phyloP scores from a whole-genome alignment of 805 yeast species.

The Limtongozyma cylindracea region DNA sequence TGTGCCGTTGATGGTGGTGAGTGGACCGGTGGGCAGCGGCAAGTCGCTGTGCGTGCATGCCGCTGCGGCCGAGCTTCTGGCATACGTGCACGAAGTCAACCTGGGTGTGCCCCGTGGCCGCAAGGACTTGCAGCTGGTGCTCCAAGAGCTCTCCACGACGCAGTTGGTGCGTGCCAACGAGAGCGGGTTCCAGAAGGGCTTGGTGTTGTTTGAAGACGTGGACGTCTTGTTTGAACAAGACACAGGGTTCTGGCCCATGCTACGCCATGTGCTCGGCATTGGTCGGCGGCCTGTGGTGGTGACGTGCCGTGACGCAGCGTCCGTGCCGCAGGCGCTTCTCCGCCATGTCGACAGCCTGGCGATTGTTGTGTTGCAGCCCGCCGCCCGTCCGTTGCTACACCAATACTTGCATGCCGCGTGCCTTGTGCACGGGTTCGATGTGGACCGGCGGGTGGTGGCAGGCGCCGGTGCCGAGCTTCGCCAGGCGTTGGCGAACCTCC shows the following conservation, averaged over 20 bases:
- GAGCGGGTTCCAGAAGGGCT: constrained; percentile 22
- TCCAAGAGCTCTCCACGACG: constrained; percentile 67
- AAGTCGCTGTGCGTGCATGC: constrained; percentile 57
- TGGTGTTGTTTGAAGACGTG: constrained; percentile 67
- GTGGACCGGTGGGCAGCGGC: constrained; percentile 56
- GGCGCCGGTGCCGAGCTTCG: too few relatives aligned
- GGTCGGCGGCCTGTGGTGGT: constrained; percentile 48
- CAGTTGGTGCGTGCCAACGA: constrained; percentile 28
- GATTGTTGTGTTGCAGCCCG: too few relatives aligned
- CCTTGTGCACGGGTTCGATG: too few relatives aligned
- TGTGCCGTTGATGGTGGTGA: constrained; percentile 36
- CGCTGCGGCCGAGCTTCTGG: constrained; percentile 29
- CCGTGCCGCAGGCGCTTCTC: constrained; percentile 20
- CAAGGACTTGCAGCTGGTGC: constrained; percentile 34
- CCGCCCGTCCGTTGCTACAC: too few relatives aligned
- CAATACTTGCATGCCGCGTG: too few relatives aligned
- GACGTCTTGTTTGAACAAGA: constrained; percentile 63
- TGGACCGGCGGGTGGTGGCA: too few relatives aligned
- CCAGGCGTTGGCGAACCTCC: too few relatives aligned
- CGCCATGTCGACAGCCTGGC: too few relatives aligned
- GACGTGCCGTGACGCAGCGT: constrained; percentile 25
- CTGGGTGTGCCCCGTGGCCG: constrained; percentile 49
- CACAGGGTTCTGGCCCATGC: constrained; percentile 54
- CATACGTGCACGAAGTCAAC: constrained; percentile 65
- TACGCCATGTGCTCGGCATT: constrained; percentile 30